Evolutionary conservation across 306 rosid species (phyloP).

Genomic region (Vigna mungo): DNA sequence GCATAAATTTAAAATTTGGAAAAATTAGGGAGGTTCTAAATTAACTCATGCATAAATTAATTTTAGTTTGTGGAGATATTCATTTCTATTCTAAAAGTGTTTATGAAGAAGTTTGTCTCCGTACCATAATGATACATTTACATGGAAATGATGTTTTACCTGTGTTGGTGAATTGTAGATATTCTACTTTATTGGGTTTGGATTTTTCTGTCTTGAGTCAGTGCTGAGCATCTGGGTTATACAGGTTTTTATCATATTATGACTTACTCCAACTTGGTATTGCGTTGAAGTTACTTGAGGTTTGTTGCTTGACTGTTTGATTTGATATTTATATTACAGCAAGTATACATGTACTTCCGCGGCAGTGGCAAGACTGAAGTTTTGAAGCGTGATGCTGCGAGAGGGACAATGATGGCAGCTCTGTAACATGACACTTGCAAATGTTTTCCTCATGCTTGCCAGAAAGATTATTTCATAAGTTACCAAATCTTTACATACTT

Average conservation of each 20-base stretch:
- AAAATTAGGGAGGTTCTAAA: too few species aligned
- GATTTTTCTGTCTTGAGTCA: conserved; percentile 69
- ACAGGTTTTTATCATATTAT: conserved; percentile 65
- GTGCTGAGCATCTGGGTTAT: conserved; percentile 93
- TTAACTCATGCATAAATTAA: too few species aligned
- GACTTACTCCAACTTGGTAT: conserved; percentile 14
- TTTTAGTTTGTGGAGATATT: too few species aligned
- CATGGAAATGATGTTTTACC: conserved; percentile 30
- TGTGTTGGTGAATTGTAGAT: conserved; percentile 63
- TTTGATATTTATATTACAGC: conserved; percentile 71
- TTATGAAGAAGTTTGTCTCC: neutral
- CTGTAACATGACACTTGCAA: conserved; percentile 51
- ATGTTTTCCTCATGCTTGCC: conserved; percentile 30
- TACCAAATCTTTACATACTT: conserved; percentile 33
- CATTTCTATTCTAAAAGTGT: too few species aligned
- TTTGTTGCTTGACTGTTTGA: conserved; percentile 38
- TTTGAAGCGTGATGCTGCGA: conserved; percentile 79
- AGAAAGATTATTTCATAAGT: conserved; percentile 31
- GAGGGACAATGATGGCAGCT: conserved; percentile 88
- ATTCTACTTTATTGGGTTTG: conserved; percentile 88
- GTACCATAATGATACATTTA: neutral
- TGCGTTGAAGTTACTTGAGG: conserved; percentile 3
- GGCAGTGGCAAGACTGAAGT: conserved; percentile 88
- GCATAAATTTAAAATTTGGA: too few species aligned
- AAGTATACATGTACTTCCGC: conserved; percentile 94